Percentiles rank a stretch among this genome's conserved stretches.
phyloP scores from a whole-genome alignment of 2,329 filamentous ascomycete species.

The Claviceps monticola region DNA sequence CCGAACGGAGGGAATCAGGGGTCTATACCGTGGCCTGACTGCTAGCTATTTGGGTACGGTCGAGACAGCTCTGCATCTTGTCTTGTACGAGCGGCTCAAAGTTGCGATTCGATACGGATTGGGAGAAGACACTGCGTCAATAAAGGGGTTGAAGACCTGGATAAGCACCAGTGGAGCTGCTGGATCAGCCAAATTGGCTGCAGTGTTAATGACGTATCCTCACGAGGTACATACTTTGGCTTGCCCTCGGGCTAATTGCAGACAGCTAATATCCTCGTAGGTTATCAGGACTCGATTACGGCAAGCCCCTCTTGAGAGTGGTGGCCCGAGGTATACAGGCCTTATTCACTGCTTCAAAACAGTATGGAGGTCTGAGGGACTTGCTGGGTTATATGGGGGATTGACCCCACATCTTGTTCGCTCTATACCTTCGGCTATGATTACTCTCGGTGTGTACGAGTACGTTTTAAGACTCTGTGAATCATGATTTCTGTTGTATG shows the following conservation, averaged over 20 bases:
- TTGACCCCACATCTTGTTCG: slow-evolving; percentile 55
- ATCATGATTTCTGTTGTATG: background rate
- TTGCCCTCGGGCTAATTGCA: background rate
- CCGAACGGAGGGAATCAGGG: slow-evolving; percentile 47
- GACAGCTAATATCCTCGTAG: background rate
- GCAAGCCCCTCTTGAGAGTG: slow-evolving; percentile 54
- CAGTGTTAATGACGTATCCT: slow-evolving; percentile 67
- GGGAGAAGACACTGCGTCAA: slow-evolving; percentile 46
- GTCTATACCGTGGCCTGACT: slow-evolving; percentile 52
- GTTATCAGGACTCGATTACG: slow-evolving; percentile 48
- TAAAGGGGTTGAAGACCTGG: slow-evolving; percentile 58
- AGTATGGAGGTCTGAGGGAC: slow-evolving; percentile 52
- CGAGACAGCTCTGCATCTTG: slow-evolving; percentile 57
- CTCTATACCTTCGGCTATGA: slow-evolving; percentile 57
- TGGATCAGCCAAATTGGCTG: slow-evolving; percentile 67
- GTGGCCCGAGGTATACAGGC: slow-evolving; percentile 50
- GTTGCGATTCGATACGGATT: slow-evolving; percentile 2
- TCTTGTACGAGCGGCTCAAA: slow-evolving; percentile 60
- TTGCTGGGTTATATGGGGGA: slow-evolving; percentile 54
- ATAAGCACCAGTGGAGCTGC: slow-evolving; percentile 60
- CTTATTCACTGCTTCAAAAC: slow-evolving; percentile 52
- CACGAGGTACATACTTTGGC: slow-evolving; percentile 49
- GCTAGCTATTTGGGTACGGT: slow-evolving; percentile 57
- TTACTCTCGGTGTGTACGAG: slow-evolving; percentile 54
- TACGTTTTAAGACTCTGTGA: slow-evolving; percentile 12